Evolutionary conservation across 108 stramenopile species (phyloP), one percentile per base, ranked within the genome.

Genomic region (Hondaea fermentalgiana): DNA sequence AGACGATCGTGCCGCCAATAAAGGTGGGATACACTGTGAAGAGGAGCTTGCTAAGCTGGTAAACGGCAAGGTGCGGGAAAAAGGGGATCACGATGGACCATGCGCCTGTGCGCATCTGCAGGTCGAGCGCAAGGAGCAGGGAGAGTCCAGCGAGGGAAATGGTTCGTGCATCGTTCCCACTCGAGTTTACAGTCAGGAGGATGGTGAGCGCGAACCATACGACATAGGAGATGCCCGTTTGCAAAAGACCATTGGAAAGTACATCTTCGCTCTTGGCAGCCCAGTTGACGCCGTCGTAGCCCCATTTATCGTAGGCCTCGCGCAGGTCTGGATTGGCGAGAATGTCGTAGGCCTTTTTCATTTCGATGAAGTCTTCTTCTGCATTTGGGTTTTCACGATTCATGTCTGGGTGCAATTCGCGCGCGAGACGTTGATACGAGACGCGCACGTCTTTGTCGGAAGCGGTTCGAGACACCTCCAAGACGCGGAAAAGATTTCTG

Each of bases 281-380:
- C 76, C 76, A 83, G n/a, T 6, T 8, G 23, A 97, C 91, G 8
- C 96, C 97, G 53, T 97, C 97, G 83, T 94, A 93, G 57, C 98
- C 98, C 90, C 98, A 98, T 91, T 98, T 98, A 92, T 99, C 97
- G 94, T 99, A 99, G 28, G 98, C 97, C 88, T 97, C 97, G 72
- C 97, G 93, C 59, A 95, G 90, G 92, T 97, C 97, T 91, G 96
- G 90, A 91, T 99, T 97, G 96, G 98, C 98, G 44, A 99, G 93
- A 35, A 97, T 95, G 91, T 98, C 97, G 90, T 98, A 97, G 21
- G 96, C 96, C 89, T 96, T 93, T 90, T 97, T 97, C 60, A 97
- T 93, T 49, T 90, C 90, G 87, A 96, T 95, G 89, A 99, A 99
- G 72, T 97, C 91, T 71, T 96, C 96, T 19, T 96, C 93, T 4